A percentile compares a stretch with the other conserved stretches of the same genome.
Evolutionary conservation across 2,329 filamentous ascomycete genomes (phyloP).

Genomic region (Fusarium multiceps): DNA sequence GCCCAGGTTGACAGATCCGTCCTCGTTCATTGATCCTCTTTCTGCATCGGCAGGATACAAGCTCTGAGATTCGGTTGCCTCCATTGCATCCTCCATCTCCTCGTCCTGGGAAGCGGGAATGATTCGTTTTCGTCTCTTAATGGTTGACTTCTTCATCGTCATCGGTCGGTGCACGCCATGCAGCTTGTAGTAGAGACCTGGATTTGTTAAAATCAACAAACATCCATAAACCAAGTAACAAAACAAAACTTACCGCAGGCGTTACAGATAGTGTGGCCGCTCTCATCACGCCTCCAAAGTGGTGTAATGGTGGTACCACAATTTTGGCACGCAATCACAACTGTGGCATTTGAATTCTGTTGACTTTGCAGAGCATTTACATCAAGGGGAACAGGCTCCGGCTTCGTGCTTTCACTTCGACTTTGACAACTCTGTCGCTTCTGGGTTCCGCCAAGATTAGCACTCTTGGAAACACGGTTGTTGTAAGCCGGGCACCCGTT

Average conservation of each 20-base stretch:
- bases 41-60: conserved; percentile 56
- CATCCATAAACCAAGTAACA: not conserved
- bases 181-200: conserved; percentile 95
- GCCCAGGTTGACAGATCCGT: conserved; percentile 73
- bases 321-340: conserved; percentile 92
- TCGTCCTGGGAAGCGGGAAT: conserved; percentile 77
- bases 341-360: conserved; percentile 49
- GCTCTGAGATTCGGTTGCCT: conserved; percentile 55
- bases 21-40: conserved; percentile 69
- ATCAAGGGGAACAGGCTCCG: conserved; percentile 49
- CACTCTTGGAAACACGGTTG: conserved; percentile 91
- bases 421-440: conserved; percentile 54
- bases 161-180: conserved; percentile 93
- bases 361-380: conserved; percentile 50
- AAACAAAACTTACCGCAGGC: conserved; percentile 80
- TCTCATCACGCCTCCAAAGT: conserved; percentile 92
- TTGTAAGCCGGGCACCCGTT: conserved; percentile 97
- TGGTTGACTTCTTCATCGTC: conserved; percentile 98
- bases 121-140: conserved; percentile 94
- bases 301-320: conserved; percentile 97
- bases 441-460: conserved; percentile 72
- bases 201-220: conserved; percentile 17
- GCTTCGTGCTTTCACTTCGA: conserved; percentile 38
- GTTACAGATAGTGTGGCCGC: conserved; percentile 97
- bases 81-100: conserved; percentile 61